phyloP scores from a whole-genome alignment of 257 asterid genomes.

The Salvia hispanica region DNA sequence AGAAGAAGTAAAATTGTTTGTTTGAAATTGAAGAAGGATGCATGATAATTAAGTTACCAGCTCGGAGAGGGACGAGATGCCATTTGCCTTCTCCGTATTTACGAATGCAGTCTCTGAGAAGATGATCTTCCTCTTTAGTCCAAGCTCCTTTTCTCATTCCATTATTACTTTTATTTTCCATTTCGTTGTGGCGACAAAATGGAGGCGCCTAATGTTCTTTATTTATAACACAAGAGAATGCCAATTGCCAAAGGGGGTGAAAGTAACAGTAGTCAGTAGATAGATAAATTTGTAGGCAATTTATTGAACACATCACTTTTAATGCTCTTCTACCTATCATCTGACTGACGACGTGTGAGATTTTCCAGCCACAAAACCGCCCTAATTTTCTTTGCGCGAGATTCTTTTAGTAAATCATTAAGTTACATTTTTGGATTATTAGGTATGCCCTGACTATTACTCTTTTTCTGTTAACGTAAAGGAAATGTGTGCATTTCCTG shows the following conservation, averaged over 20 bases:
- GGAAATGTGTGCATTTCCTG: no score
- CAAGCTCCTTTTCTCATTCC: constrained; percentile 51
- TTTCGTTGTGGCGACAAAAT: background rate
- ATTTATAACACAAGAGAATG: background rate
- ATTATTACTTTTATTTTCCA: constrained; percentile 4
- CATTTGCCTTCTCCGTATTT: constrained; percentile 58
- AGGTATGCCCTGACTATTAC: no score
- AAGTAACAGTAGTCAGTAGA: background rate
- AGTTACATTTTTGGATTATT: no score
- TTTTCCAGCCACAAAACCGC: no score
- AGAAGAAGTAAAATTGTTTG: no score
- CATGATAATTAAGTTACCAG: constrained; percentile 32
- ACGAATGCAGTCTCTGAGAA: constrained; percentile 38
- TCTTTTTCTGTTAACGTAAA: no score
- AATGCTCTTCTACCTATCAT: no score
- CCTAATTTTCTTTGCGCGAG: no score
- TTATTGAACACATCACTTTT: background rate
- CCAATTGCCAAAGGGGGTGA: background rate
- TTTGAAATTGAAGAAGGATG: background rate
- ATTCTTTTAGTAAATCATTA: no score
- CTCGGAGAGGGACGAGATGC: constrained; percentile 54
- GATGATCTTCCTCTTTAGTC: constrained; percentile 50
- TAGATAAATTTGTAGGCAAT: background rate
- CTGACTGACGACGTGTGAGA: no score
- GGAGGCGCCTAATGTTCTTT: background rate